Base-by-base conservation (phyloP, 2,329 filamentous ascomycete species). In the Penicillium sp. region DNA sequence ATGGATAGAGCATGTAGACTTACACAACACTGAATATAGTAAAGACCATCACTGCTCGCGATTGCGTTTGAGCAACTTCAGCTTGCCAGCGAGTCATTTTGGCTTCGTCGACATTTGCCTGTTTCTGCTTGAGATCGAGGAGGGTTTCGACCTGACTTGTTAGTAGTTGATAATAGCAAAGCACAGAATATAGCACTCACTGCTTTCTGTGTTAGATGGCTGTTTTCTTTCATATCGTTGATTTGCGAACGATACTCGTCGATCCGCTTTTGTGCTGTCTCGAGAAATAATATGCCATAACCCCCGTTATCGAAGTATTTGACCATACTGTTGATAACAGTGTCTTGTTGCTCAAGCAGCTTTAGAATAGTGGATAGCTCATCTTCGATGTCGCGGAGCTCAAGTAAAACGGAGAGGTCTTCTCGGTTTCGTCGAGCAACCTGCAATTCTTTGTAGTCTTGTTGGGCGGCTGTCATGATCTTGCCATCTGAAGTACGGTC, bases 61-160 rank as follows among this genome's bases (percentile, higher is more conserved):
- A 86, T 70, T 87, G 85, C 9, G 82, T 81, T 57, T 82, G 84
- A 0, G 86, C 85, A 0, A 87, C 80, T 62, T 88, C 84, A 1
- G 85, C 84, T 63, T 88, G 84, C 55, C 86, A 75, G 2, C 86
- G 77, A 25, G 84, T 85, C 70, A 86, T 81, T 25, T 84, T 82
- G 9, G 86, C 84, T 68, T 88, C 86, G 65, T 87, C 85, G 2
- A 88, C 84, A 65, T 88, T 86, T 0, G 85, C 85, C 65, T 88
- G 85, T 17, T 86, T 84, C 67, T 88, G 85, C 41, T 86, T 85
- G 79, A 88, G 86, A 69, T 88, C 84, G 13, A 88, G 81, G 6
- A 88, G 78, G 61, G 86, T 86, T 64, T 87, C 84, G 61, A 86
- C 87, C 77, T 82, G 38, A 2, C 15, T 62, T 19, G 60, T 62